These are phyloP conservation scores for Lachnellula subtilissima DNA, from an alignment of 2,329 filamentous ascomycete genomes.

Conservation along the genomic window DNA sequence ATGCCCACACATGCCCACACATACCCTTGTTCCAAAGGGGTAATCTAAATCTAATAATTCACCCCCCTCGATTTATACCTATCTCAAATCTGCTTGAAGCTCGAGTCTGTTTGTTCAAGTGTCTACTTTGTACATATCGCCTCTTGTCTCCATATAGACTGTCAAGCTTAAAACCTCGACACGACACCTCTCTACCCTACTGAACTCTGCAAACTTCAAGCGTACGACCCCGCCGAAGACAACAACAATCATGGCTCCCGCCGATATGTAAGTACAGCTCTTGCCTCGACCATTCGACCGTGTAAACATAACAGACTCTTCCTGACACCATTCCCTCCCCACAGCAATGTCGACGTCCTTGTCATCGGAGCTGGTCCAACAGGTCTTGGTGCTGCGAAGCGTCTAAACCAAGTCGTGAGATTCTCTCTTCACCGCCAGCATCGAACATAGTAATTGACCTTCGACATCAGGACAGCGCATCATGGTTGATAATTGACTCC, in stretches of 20 bases:
- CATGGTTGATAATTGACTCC: conserved; percentile 93
- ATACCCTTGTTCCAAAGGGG: too few relatives aligned
- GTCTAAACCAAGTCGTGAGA: conserved; percentile 84
- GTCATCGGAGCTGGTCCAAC: conserved; percentile 97
- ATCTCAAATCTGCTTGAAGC: too few relatives aligned
- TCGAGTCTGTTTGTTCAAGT: too few relatives aligned
- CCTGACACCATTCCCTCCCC: conserved; percentile 8
- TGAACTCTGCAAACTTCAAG: neutral
- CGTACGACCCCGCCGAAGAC: neutral
- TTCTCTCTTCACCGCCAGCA: conserved; percentile 15
- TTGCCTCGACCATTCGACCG: neutral
- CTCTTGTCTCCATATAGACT: neutral
- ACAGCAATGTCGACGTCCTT: conserved; percentile 84
- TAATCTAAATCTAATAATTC: too few relatives aligned
- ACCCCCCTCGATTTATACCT: too few relatives aligned
- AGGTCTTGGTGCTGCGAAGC: conserved; percentile 95
- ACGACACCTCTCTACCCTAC: neutral
- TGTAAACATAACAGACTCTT: neutral
- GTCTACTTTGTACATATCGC: neutral
- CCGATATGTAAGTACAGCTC: conserved; percentile 19
- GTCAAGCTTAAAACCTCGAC: neutral
- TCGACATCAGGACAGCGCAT: conserved; percentile 68
- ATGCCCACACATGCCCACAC: too few relatives aligned
- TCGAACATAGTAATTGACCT: conserved; percentile 13
- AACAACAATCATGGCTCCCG: conserved; percentile 11